Conservation (phyloP, 2,329 filamentous ascomycete species). For the Fusarium clavum region DNA sequence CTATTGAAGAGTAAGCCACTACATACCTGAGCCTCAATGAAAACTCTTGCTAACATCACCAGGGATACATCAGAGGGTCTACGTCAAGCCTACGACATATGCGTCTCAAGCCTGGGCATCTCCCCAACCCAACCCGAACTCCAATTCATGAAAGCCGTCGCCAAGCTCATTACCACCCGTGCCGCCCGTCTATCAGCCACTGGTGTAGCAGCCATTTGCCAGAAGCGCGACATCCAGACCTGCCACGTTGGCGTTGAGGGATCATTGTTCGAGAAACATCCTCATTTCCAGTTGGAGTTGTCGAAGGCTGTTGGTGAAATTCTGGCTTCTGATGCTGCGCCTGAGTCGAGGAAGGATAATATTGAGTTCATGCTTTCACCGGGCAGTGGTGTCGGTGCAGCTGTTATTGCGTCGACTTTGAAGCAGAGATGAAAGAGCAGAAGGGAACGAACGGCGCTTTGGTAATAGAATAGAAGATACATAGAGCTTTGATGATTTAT, state of each 20-base stretch:
- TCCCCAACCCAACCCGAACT: slow-evolving; percentile 79
- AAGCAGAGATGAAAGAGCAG: background rate
- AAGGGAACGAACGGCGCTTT: accelerated
- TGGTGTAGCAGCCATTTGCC: slow-evolving; percentile 94
- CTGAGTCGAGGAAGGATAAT: accelerated
- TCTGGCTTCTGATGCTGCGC: accelerated
- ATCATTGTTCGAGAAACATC: slow-evolving; percentile 98
- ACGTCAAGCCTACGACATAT: slow-evolving; percentile 84
- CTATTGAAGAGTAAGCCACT: slow-evolving; percentile 81
- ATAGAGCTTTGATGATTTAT: background rate
- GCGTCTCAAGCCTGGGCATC: slow-evolving; percentile 80
- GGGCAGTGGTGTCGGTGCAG: slow-evolving; percentile 11
- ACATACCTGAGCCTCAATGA: accelerated
- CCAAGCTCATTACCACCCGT: slow-evolving; percentile 95
- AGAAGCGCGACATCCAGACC: slow-evolving; percentile 87
- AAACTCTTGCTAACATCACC: accelerated
- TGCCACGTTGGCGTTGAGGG: slow-evolving; percentile 97
- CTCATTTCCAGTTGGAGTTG: slow-evolving; percentile 93
- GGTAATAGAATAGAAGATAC: background rate
- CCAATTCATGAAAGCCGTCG: slow-evolving; percentile 86
- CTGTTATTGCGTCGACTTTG: slow-evolving; percentile 12
- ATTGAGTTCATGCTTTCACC: slow-evolving; percentile 7
- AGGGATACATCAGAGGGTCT: slow-evolving; percentile 95
- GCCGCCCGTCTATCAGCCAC: slow-evolving; percentile 93
- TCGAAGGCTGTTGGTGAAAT: slow-evolving; percentile 95